These are phyloP conservation scores for Talinum fruticosum DNA, from an alignment of 148 eudicot species.

Conservation along the genomic window DNA sequence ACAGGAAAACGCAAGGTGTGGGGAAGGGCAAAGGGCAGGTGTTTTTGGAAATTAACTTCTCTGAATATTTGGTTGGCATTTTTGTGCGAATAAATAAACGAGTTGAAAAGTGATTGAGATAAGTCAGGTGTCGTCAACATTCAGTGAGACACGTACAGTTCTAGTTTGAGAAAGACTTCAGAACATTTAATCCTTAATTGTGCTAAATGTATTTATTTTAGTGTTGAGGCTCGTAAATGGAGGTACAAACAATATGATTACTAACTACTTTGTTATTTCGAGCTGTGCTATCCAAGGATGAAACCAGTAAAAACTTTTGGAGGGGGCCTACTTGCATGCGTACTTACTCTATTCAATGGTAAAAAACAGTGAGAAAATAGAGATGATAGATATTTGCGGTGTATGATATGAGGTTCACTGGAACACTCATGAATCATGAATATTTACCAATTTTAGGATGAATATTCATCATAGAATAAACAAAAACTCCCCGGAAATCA, in stretches of 20 bases:
- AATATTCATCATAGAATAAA: too few relatives aligned
- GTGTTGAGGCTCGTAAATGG: neutral
- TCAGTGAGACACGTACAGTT: neutral
- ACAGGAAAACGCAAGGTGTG: neutral
- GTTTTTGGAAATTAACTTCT: neutral
- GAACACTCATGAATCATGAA: neutral
- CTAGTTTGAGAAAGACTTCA: neutral
- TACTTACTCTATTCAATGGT: neutral
- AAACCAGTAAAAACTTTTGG: neutral
- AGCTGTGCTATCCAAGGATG: neutral
- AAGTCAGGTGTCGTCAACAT: neutral
- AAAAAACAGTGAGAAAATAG: too few relatives aligned
- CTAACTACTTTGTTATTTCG: neutral
- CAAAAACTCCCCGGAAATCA: too few relatives aligned
- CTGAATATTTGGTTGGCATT: neutral
- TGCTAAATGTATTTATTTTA: neutral
- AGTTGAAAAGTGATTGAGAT: neutral
- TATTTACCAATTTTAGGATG: neutral
- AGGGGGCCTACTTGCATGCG: neutral
- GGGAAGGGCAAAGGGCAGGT: neutral
- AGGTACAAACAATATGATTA: neutral
- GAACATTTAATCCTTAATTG: neutral
- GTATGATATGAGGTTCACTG: neutral
- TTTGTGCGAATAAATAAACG: neutral
- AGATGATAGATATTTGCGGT: too few relatives aligned